Conservation (phyloP, 164 flowering plant genomes). For the Nymphaea thermarum region DNA sequence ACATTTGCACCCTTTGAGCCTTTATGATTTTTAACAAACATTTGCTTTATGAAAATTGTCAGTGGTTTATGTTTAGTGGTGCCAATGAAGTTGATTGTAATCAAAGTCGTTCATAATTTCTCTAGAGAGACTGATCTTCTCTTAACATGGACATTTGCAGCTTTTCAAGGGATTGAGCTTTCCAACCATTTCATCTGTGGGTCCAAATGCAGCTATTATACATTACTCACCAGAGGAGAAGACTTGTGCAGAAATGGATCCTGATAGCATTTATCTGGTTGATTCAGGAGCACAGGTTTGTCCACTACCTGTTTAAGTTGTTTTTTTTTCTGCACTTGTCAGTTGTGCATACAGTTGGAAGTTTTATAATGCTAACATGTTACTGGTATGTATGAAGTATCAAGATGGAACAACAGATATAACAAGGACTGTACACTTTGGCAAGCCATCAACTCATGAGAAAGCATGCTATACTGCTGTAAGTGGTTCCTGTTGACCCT, state of each 20-base stretch:
- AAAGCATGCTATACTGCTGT: slow-evolving; percentile 93
- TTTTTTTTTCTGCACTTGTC: not conserved
- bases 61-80: not conserved
- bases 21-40: too few relatives aligned
- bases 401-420: slow-evolving; percentile 98
- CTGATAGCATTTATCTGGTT: slow-evolving; percentile 65
- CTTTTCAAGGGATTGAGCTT: slow-evolving; percentile 90
- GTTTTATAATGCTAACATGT: not conserved
- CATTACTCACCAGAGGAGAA: slow-evolving; percentile 67
- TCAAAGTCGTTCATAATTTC: not conserved
- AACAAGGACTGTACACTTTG: slow-evolving; percentile 95
- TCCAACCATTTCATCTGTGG: slow-evolving; percentile 95
- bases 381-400: slow-evolving; percentile 37
- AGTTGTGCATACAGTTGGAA: not conserved
- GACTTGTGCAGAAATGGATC: slow-evolving; percentile 82
- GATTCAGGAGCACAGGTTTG: slow-evolving; percentile 98
- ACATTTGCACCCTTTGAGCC: too few relatives aligned
- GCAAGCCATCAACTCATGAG: slow-evolving; percentile 87
- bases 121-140: not conserved
- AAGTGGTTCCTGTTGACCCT: slow-evolving; percentile 14
- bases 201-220: slow-evolving; percentile 91
- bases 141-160: slow-evolving; percentile 26
- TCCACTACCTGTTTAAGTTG: not conserved
- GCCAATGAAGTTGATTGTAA: not conserved
- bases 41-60: not conserved